Conservation (phyloP, 2,329 filamentous ascomycete species). For the Aureobasidium mangrovei region DNA sequence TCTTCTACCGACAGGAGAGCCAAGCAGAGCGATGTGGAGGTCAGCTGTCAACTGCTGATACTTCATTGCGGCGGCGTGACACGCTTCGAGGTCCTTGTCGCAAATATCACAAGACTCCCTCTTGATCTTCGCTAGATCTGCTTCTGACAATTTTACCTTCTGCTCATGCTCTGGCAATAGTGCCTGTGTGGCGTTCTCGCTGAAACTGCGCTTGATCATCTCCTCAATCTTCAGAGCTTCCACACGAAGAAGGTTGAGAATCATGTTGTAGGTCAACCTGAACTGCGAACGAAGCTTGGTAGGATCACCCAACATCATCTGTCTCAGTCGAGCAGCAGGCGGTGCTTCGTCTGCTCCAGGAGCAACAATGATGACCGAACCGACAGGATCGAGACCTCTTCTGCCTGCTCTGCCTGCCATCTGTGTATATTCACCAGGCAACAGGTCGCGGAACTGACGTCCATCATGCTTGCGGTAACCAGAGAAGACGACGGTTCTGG, state of each 20-base stretch:
- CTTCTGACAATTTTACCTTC: conserved; percentile 83
- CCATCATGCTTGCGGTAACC: conserved; percentile 96
- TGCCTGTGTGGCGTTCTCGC: conserved; percentile 93
- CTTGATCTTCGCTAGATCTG: conserved; percentile 82
- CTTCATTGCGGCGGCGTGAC: conserved; percentile 72
- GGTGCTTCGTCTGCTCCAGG: conserved; percentile 79
- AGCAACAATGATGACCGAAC: conserved; percentile 85
- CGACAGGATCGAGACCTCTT: conserved; percentile 84
- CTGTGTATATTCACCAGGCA: conserved; percentile 95
- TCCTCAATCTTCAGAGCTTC: conserved; percentile 98
- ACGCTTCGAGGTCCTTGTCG: conserved; percentile 68
- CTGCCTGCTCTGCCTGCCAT: conserved; percentile 95
- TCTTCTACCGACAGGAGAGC: conserved; percentile 72
- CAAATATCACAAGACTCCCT: conserved; percentile 75
- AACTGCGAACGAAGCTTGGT: conserved; percentile 95
- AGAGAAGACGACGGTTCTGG: conserved; percentile 93
- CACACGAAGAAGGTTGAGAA: conserved; percentile 85
- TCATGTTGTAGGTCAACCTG: conserved; percentile 98
- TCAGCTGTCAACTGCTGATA: conserved; percentile 73
- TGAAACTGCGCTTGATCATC: conserved; percentile 99
- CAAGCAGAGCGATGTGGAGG: conserved; percentile 65
- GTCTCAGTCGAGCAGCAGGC: conserved; percentile 68
- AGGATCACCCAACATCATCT: conserved; percentile 93
- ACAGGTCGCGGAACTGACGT: conserved; percentile 77
- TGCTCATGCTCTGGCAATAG: conserved; percentile 92